Evolutionary conservation across 225 moss, liverwort and hornwort genomes (phyloP), one percentile per base, ranked within the genome.

Genomic region (Anthoceros angustus): DNA sequence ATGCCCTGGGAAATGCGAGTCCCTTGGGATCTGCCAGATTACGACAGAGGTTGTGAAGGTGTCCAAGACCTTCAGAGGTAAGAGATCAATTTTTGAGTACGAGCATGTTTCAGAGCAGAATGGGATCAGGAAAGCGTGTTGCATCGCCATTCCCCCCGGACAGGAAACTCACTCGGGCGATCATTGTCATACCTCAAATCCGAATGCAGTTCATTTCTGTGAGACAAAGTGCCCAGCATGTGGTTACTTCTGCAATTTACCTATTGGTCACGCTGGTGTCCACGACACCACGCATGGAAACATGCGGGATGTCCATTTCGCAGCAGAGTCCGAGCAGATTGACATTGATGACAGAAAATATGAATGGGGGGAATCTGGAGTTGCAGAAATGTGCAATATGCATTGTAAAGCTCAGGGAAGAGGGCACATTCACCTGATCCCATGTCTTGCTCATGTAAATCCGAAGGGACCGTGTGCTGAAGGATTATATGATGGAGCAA

Each of bases 21-120:
- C 68, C 0, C 61, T 6, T 1, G 86, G 86, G 12, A 78, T 76
- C 12, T 87, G 87, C 26, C 80, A 79, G n/a, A 80, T 87, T 9
- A 64, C 64, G 0, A 84, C 80, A 2, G 82, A 84, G 24, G 71
- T 84, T 24, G 66, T 68, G 8, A 79, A 41, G 61, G 77, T 74
- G 9, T 79, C 74, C 0, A 50, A 70, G 9, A 83, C 72, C 0
- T 83, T 73, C 38, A 60, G 42, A 23, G 77, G 79, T 8, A 73
- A 41, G 40, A 63, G 72, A 0, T 70, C 68, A 12, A 70, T 42
- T 21, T 82, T 82, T 50, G 79, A 76, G 8, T 82, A 78, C 25
- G 70, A 78, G 1, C 67, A 71, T 15, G 76, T 76, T 0, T 72
- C 77, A 0, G 72, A 79, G 42, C 79, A 79, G 21, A 79, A 71